Evolutionary conservation across 805 yeast species (phyloP), one percentile per base, ranked within the genome.

Genomic region (Candida chilensis): DNA sequence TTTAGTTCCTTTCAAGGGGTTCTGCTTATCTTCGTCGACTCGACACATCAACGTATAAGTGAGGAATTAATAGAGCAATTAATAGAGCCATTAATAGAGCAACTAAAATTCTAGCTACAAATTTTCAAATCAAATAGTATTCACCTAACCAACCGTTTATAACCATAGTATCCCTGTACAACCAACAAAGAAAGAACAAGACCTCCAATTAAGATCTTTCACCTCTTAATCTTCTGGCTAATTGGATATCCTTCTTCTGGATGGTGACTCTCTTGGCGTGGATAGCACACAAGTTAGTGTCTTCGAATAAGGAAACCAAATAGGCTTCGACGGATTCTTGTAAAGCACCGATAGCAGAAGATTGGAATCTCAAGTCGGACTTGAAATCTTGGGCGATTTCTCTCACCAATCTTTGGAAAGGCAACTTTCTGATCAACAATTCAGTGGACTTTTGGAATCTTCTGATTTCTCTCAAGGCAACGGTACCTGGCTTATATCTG

Each of bases 401-500:
- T 57, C 67, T 60, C 27, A 60, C 67, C 50, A 60, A 60, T 60
- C 67, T 60, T 42, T 60, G 66, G 61, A 60, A 60, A 27, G 67
- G 67, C 45, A 60, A 60, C 53, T 60, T 60, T 59, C 67, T 60
- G 54, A 60, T 60, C 50, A 60, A 57, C 29, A 60, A 53, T 45
- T 60, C 67, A 40, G 67, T 60, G 24, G 66, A 60, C 47, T 60
- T 60, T 42, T 60, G 67, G 55, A 60, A 60, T 55, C 66, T 58
- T 58, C 67, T 58, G 42, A 60, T 60, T 55, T 60, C 67, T 58
- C 67, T 58, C 54, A 60, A 60, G 40, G 67, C 67, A 36, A 60
- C 67, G 48, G 67, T 60, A 60, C 67, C 67, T 41, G 67, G 67
- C 60, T 60, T 60, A 54, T 60, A 60, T 60, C 67, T 60, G 64